A percentile compares a stretch with the other conserved stretches of the same genome.
phyloP scores from a whole-genome alignment of 2,329 filamentous ascomycete species.

The Botrytis tulipae region DNA sequence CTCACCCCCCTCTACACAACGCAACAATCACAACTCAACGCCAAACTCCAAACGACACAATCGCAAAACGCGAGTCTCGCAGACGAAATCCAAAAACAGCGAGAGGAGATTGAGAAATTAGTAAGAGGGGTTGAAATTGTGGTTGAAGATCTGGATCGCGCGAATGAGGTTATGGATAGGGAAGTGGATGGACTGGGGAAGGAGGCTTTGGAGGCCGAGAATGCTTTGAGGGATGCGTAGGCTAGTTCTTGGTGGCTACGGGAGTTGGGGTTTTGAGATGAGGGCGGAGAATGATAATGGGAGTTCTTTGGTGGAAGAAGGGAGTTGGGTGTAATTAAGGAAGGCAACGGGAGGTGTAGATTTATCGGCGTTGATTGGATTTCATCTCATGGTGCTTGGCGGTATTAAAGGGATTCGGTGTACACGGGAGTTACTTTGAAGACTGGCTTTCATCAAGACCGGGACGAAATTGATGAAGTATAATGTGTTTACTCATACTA shows the following conservation, averaged over 20 bases:
- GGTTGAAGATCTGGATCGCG: conserved; percentile 54
- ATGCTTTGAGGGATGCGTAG: conserved; percentile 21
- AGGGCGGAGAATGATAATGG: not conserved
- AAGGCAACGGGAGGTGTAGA: not conserved
- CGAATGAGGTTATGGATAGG: conserved; percentile 38
- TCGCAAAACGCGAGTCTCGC: conserved; percentile 55
- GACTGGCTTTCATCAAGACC: not conserved
- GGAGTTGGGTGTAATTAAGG: not conserved
- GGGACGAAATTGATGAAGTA: not conserved
- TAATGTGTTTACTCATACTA: not conserved
- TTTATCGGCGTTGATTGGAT: not conserved
- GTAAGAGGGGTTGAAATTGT: conserved; percentile 50
- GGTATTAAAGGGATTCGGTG: too few relatives aligned
- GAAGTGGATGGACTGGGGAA: conserved; percentile 29
- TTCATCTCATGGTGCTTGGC: not conserved
- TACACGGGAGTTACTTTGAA: not conserved
- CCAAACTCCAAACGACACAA: conserved; percentile 55
- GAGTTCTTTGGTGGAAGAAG: not conserved
- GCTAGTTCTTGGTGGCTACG: not conserved
- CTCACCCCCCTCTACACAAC: conserved; percentile 51
- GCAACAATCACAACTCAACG: conserved; percentile 57
- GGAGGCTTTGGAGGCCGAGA: conserved; percentile 30
- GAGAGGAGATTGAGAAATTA: conserved; percentile 53
- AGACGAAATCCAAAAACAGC: conserved; percentile 52
- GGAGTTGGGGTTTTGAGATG: not conserved